Percentiles rank a stretch among this genome's conserved stretches.
These are phyloP conservation scores for Vaccinium vitisidaea DNA, from an alignment of 148 eudicot genomes.

Conservation along the genomic window DNA sequence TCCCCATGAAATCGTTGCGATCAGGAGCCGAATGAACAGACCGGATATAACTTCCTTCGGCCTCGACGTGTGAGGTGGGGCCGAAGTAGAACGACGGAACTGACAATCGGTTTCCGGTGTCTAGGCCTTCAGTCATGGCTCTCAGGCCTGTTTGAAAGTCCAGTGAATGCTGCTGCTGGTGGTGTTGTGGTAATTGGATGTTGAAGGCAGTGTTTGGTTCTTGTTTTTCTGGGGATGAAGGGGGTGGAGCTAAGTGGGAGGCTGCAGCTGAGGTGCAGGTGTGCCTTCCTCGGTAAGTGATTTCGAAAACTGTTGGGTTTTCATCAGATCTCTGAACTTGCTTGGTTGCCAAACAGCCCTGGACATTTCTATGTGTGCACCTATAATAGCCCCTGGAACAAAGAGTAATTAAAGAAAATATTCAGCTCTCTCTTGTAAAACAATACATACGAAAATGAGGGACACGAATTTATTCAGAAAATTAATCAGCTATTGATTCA, in stretches of 20 bases:
- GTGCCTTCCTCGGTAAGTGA: constrained; percentile 49
- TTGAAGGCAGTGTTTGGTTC: constrained; percentile 13
- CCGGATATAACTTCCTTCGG: not conserved
- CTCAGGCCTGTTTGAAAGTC: constrained; percentile 32
- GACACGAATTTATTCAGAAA: no score
- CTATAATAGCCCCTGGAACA: constrained; percentile 48
- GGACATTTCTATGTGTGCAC: constrained; percentile 39
- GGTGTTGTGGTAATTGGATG: not conserved
- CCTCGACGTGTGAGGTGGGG: constrained; percentile 17
- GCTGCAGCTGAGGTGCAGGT: constrained; percentile 29
- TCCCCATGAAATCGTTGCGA: constrained; percentile 10
- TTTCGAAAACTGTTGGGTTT: constrained; percentile 32
- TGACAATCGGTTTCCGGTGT: constrained; percentile 7
- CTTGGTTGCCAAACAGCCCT: constrained; percentile 54
- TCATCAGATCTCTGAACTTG: constrained; percentile 53
- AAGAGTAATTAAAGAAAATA: no score
- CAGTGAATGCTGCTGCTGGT: not conserved
- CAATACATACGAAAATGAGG: not conserved
- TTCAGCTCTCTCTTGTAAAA: not conserved
- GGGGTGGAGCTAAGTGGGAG: constrained; percentile 4
- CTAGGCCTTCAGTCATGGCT: constrained; percentile 21
- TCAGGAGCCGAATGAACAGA: not conserved
- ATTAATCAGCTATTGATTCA: not conserved
- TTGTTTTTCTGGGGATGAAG: not conserved
- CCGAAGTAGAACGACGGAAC: constrained; percentile 10